phyloP scores from a whole-genome alignment of 768 basidiomycete species.

The Boletales sp. region DNA sequence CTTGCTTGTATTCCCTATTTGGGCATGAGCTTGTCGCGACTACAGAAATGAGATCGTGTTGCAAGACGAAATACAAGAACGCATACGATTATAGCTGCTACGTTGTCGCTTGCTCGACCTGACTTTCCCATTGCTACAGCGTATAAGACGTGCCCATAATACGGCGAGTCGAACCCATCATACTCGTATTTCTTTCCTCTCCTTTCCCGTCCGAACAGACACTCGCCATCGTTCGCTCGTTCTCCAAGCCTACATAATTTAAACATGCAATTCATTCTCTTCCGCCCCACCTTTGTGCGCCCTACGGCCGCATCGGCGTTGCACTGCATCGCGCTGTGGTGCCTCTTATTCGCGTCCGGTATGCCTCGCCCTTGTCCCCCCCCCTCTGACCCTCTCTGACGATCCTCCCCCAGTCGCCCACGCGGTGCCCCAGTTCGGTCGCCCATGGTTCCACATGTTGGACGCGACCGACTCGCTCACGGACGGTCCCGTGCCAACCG shows the following conservation, averaged over 20 bases:
- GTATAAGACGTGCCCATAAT: too few relatives aligned
- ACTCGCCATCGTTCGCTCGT: background rate
- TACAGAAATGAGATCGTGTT: too few relatives aligned
- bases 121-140: too few relatives aligned
- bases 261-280: slow-evolving; percentile 1
- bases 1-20: slow-evolving; percentile 30
- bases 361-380: background rate
- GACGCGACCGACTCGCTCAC: background rate
- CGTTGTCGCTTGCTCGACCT: too few relatives aligned
- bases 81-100: background rate
- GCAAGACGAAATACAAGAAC: slow-evolving; percentile 12
- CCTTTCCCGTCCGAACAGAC: slow-evolving; percentile 7
- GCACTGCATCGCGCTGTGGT: slow-evolving; percentile 6
- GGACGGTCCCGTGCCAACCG: too few relatives aligned
- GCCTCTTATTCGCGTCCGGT: slow-evolving; percentile 13
- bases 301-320: background rate
- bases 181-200: too few relatives aligned
- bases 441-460: slow-evolving; percentile 9
- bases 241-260: too few relatives aligned
- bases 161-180: too few relatives aligned
- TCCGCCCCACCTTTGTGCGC: slow-evolving; percentile 17
- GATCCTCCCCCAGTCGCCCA: slow-evolving; percentile 4
- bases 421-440: slow-evolving; percentile 20
- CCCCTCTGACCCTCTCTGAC: background rate
- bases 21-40: slow-evolving; percentile 20